Evolutionary conservation across 2,329 filamentous ascomycete species (phyloP).

Genomic region (Trichoderma sp.): DNA sequence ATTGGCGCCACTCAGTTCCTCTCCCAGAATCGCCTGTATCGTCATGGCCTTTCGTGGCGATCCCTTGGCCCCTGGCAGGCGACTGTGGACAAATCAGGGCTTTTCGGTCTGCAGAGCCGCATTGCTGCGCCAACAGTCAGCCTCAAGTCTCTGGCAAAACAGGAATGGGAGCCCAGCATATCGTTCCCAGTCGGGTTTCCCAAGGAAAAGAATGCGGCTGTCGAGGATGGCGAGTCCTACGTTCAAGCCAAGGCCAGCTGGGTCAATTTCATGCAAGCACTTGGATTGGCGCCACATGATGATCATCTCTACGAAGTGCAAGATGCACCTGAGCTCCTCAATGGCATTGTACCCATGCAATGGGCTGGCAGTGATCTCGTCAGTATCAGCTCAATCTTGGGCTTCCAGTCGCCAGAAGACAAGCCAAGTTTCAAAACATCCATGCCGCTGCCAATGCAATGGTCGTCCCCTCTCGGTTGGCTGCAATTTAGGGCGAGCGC

Average conservation of each 20-base stretch:
- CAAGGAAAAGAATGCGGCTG: neutral
- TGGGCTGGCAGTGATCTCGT: neutral
- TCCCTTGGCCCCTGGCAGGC: neutral
- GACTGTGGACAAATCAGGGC: neutral
- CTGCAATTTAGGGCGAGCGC: neutral
- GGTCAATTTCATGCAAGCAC: constrained; percentile 6
- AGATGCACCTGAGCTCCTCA: neutral
- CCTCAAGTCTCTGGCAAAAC: neutral
- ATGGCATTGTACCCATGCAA: neutral
- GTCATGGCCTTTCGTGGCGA: neutral
- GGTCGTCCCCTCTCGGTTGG: neutral
- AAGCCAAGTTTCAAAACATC: neutral
- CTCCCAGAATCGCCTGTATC: neutral
- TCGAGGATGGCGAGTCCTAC: neutral
- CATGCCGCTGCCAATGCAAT: neutral
- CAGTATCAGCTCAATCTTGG: neutral
- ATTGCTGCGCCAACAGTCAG: neutral
- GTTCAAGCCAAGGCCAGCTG: neutral
- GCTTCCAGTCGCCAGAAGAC: neutral
- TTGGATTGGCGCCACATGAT: neutral
- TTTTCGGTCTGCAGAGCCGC: neutral
- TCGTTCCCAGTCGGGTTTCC: neutral
- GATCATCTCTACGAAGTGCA: neutral
- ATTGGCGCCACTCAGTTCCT: neutral
- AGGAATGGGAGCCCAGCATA: neutral